Conservation (phyloP, 345 rosid species). For the Sisymbrium irio region DNA sequence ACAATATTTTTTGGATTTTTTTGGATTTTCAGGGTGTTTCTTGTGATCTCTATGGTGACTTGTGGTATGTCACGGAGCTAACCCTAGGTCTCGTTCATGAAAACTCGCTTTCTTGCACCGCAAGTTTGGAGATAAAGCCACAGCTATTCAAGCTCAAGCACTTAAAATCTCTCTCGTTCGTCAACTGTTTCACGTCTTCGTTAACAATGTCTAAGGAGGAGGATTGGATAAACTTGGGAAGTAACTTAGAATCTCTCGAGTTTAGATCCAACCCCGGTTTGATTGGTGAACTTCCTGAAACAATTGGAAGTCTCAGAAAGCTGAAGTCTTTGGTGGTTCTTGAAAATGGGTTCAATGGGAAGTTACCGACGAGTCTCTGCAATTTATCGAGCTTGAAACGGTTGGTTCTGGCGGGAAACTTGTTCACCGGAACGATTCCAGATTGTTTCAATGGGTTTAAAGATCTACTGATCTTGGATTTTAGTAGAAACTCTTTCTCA, state of each 20-base stretch:
- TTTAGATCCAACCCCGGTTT: slow-evolving; percentile 79
- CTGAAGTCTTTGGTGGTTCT: slow-evolving; percentile 76
- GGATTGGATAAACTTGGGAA: slow-evolving; percentile 55
- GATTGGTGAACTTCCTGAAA: slow-evolving; percentile 52
- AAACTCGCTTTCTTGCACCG: slow-evolving; percentile 64
- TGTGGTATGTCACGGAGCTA: slow-evolving; percentile 78
- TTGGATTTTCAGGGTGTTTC: slow-evolving; percentile 66
- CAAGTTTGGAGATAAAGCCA: slow-evolving; percentile 50
- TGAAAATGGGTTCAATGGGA: slow-evolving; percentile 67
- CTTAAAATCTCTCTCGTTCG: slow-evolving; percentile 69
- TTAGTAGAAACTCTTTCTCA: slow-evolving; percentile 65
- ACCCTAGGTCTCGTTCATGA: slow-evolving; percentile 75
- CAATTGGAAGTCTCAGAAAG: slow-evolving; percentile 49
- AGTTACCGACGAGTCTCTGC: slow-evolving; percentile 49
- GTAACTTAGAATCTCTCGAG: slow-evolving; percentile 58
- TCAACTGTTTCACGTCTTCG: slow-evolving; percentile 58
- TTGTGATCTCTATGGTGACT: slow-evolving; percentile 70
- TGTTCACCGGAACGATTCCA: slow-evolving; percentile 53
- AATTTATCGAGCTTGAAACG: slow-evolving; percentile 51
- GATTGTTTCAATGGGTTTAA: slow-evolving; percentile 46
- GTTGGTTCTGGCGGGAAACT: slow-evolving; percentile 66
- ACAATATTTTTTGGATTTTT: not conserved
- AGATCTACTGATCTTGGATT: slow-evolving; percentile 69
- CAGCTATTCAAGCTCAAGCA: slow-evolving; percentile 68
- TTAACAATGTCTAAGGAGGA: slow-evolving; percentile 27